Percentiles rank a stretch among this genome's conserved stretches.
These are phyloP conservation scores for Solanum okadae DNA, from an alignment of 257 asterid species.

Conservation along the genomic window DNA sequence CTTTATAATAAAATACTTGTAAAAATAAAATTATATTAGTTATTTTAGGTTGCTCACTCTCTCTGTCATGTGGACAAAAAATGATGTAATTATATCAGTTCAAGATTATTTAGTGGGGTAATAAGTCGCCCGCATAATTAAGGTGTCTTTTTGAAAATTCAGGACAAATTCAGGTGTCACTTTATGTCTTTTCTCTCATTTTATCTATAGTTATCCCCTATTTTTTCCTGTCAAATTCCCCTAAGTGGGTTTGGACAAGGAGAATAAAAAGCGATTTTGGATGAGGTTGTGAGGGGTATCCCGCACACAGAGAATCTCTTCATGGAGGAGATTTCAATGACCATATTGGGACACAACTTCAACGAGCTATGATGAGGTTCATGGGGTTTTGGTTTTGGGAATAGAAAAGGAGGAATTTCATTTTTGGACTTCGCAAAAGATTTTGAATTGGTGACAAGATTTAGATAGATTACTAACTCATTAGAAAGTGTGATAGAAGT, in stretches of 20 bases:
- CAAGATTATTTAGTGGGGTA: too few relatives aligned
- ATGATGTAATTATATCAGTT: too few relatives aligned
- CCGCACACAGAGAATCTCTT: background rate
- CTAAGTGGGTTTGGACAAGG: background rate
- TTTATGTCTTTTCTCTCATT: too few relatives aligned
- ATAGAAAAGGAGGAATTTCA: background rate
- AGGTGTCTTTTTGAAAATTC: too few relatives aligned
- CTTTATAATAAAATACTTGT: too few relatives aligned
- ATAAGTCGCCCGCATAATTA: too few relatives aligned
- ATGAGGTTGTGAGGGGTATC: background rate
- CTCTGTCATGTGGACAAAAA: too few relatives aligned
- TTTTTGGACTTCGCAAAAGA: background rate
- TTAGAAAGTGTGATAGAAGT: background rate
- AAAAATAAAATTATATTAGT: too few relatives aligned
- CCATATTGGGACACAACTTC: background rate
- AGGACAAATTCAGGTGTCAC: too few relatives aligned
- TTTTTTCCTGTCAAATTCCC: too few relatives aligned
- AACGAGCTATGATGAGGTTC: background rate
- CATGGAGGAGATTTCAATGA: background rate
- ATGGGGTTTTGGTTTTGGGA: background rate
- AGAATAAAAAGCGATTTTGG: background rate
- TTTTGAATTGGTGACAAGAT: background rate
- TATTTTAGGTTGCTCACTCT: too few relatives aligned
- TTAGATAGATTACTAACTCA: background rate
- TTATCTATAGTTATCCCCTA: too few relatives aligned